Evolutionary conservation across 1,284 basidiomycete genomes (phyloP).

Genomic region (Sphagnurus paluster): DNA sequence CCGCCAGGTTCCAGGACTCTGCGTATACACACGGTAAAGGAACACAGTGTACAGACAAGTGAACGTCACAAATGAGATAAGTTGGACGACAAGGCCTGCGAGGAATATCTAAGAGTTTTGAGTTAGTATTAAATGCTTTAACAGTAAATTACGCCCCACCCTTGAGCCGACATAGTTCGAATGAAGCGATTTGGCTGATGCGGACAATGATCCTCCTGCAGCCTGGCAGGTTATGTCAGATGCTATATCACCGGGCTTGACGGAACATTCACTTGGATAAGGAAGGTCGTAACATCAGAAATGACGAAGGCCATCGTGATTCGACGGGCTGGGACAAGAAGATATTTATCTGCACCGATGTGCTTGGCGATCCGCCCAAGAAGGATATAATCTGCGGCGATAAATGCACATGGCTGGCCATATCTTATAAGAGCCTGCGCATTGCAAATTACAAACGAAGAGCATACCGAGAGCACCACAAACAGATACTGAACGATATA

Average conservation of each 20-base stretch:
- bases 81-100: constrained; percentile 60
- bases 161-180: constrained; percentile 32
- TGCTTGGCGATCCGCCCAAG: constrained; percentile 12
- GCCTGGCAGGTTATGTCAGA: constrained; percentile 31
- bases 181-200: constrained; percentile 31
- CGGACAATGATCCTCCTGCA: constrained; percentile 41
- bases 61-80: constrained; percentile 66
- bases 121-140: no score
- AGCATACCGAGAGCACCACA: constrained; percentile 58
- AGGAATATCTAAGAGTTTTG: constrained; percentile 76
- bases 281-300: constrained; percentile 21
- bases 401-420: constrained; percentile 57
- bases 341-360: constrained; percentile 17
- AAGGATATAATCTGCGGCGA: constrained; percentile 17
- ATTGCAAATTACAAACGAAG: neutral
- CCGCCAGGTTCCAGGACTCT: constrained; percentile 48
- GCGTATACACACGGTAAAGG: constrained; percentile 48
- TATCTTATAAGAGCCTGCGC: constrained; percentile 1
- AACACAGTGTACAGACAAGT: constrained; percentile 58
- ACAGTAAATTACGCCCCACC: no score
- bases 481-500: constrained; percentile 65
- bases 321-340: constrained; percentile 22
- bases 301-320: constrained; percentile 17
- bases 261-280: constrained; percentile 8
- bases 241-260: neutral